phyloP scores from a whole-genome alignment of 345 rosid genomes.

The Sapria himalayana region DNA sequence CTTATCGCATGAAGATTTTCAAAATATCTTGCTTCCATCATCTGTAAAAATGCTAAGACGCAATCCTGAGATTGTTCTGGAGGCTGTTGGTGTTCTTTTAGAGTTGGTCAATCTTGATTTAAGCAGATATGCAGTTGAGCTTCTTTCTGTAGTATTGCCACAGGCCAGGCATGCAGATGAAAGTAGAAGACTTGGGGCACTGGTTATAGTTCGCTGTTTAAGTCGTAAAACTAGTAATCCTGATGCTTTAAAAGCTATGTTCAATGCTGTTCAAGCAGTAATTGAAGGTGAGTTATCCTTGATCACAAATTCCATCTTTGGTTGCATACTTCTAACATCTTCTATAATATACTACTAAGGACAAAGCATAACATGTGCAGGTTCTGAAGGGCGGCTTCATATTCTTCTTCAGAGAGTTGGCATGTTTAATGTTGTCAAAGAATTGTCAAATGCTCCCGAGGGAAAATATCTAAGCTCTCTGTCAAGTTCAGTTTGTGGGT shows the following conservation, averaged over 20 bases:
- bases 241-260: constrained; percentile 72
- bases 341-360: too few relatives aligned
- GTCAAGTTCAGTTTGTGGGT: constrained; percentile 29
- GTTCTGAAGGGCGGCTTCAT: constrained; percentile 87
- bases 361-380: constrained; percentile 26
- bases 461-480: constrained; percentile 56
- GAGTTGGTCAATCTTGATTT: constrained; percentile 50
- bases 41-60: constrained; percentile 86
- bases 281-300: constrained; percentile 69
- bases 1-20: constrained; percentile 62
- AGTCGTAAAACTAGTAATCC: constrained; percentile 85
- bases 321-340: too few relatives aligned
- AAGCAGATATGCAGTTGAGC: constrained; percentile 72
- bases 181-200: constrained; percentile 53
- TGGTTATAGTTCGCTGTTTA: constrained; percentile 40
- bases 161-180: constrained; percentile 85
- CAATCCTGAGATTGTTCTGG: constrained; percentile 85
- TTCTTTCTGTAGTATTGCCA: constrained; percentile 45
- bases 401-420: constrained; percentile 84
- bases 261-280: constrained; percentile 46
- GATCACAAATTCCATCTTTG: too few relatives aligned
- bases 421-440: constrained; percentile 63
- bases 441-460: constrained; percentile 62
- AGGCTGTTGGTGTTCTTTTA: constrained; percentile 53
- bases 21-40: constrained; percentile 55